Evolutionary conservation across 2,329 filamentous ascomycete species (phyloP), one percentile per base, ranked within the genome.

Genomic region (Penicillium thymicola): DNA sequence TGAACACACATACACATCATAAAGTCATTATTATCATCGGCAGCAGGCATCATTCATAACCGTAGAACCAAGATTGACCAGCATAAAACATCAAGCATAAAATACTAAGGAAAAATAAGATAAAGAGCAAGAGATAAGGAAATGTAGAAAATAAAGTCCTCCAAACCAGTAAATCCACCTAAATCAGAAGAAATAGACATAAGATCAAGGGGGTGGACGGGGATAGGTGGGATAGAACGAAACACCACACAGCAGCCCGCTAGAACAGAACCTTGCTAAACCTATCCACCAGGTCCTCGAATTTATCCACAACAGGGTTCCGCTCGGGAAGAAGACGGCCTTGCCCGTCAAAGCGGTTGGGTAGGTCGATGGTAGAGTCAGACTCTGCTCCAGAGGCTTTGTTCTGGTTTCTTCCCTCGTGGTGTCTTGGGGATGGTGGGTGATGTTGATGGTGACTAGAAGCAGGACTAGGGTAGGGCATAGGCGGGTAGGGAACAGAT

Each of bases 281-380:
- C 7, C 69, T 70, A 32, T 64, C 64, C 11, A 79, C 55, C 7
- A 78, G 63, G 16, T 72, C 62, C 30, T 76, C 71, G 5, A 78
- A 49, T 32, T 62, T 67, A 41, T 72, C 71, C 8, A 67, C 68
- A 13, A 76, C 61, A 11, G 69, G 64, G 58, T 76, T 69, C 3
- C 55, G 59, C 34, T 74, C 67, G 1, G 69, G 64, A 44, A 77
- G 69, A 38, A 66, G 72, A 38, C 69, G 68, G 8, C 77, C 77
- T 11, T 76, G 64, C 13, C 70, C 66, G 57, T 79, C 77, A 57
- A 79, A 79, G 7, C 77, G 71, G 30, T 74, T 67, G 6, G 76
- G 76, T 3, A 79, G 60, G 13, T 79, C 76, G 30, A 78, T 66
- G 1, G 76, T 79, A 16, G 73, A 71, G 51, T 79, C 77, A 2